Evolutionary conservation across 306 rosid genomes (phyloP), one percentile per base, ranked within the genome.

Genomic region (Fragaria nilgerrensis): DNA sequence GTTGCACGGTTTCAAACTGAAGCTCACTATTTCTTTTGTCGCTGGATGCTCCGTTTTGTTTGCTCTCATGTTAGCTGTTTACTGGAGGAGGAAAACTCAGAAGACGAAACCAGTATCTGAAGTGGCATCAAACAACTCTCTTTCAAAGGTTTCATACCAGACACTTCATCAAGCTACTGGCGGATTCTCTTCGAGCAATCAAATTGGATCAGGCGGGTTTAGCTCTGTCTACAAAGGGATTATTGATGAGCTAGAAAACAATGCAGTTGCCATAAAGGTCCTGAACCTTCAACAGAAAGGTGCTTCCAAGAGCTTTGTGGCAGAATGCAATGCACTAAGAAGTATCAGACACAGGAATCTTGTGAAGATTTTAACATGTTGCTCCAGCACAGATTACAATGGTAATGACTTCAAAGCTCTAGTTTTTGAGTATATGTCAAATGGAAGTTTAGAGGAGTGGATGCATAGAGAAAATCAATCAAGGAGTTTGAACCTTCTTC

Each of bases 321-420:
- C 73, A 0, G 88, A 88, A 82, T 85, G 92, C 77, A 62, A 62
- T 36, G 85, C 84, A 8, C 32, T 85, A 0, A 75, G 85, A 72
- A 61, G 22, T 66, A 77, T 82, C 37, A 59, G 84, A 34, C 89
- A 88, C 70, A 49, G 82, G 0, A 88, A 88, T 71, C 91, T 88
- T 63, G 84, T 88, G 23, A 82, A 85, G 88, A 86, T 85, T 55
- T 13, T 82, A 44, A 83, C 79, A 17, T 74, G 80, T 48, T 80
- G 84, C 62, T 87, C 85, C 2, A 84, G 82, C 29, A 4, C 47
- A 3, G 76, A 78, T 27, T 9, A 59, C 70, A 32, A 52, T 5
- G 88, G 87, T 3, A 75, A 84, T 25, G 85, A 85, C 1, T 87
- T 85, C 77, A 87, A 85, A 68, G 84, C 85, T 56, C 10, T 85